Conservation (phyloP, 495 filamentous ascomycete species). For the Lasiosphaeriaceae sp. region DNA sequence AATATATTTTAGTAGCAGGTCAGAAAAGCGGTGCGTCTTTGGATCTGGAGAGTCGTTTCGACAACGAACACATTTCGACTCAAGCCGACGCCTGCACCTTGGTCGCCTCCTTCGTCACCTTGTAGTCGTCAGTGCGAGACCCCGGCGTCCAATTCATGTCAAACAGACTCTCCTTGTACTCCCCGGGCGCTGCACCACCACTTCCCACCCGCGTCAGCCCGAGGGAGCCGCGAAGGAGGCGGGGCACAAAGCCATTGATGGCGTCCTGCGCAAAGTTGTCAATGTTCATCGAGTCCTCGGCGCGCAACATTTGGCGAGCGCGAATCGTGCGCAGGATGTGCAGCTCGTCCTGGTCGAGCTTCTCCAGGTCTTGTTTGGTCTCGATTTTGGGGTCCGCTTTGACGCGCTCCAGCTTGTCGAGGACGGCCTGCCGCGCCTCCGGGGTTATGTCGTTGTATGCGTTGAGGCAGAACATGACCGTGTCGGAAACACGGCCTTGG, state of each 20-base stretch:
- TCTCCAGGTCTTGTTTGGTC: constrained; percentile 6
- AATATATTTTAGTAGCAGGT: background rate
- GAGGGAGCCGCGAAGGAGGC: constrained; percentile 9
- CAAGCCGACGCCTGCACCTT: background rate
- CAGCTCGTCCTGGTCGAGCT: constrained; percentile 30
- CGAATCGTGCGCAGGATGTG: constrained; percentile 30
- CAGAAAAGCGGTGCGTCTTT: background rate
- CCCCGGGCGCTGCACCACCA: too few species aligned
- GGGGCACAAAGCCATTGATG: constrained; percentile 31
- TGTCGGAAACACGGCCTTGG: constrained; percentile 30
- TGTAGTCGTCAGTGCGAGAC: background rate
- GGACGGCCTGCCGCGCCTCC: constrained; percentile 18
- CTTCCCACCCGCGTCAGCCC: background rate
- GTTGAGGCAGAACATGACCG: constrained; percentile 37
- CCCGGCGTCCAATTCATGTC: background rate
- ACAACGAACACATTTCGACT: background rate
- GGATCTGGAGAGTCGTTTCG: background rate
- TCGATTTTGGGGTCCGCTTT: constrained; percentile 1
- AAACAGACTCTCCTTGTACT: background rate
- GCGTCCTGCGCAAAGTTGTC: constrained; percentile 31
- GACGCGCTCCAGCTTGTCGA: constrained; percentile 22
- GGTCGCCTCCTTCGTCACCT: background rate
- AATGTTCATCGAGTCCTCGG: constrained; percentile 32
- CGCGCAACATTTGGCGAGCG: constrained; percentile 17
- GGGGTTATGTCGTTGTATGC: constrained; percentile 24